These are phyloP conservation scores for Calcarisporium arbuscula DNA, from an alignment of 2,329 filamentous ascomycete species.

Conservation along the genomic window DNA sequence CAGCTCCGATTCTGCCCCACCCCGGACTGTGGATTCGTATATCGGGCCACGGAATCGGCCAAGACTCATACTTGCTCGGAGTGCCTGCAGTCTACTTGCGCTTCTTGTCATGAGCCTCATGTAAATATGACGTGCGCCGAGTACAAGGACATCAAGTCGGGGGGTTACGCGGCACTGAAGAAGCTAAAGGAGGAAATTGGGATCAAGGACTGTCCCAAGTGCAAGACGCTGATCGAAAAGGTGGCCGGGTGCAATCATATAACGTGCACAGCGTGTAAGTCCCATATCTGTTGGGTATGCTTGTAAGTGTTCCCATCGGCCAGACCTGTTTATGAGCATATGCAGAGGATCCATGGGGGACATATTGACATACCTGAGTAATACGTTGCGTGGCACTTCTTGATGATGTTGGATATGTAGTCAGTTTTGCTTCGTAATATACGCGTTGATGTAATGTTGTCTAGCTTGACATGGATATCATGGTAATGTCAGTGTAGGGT, in stretches of 20 bases:
- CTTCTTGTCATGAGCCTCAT: conserved; percentile 27
- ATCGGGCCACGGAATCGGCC: conserved; percentile 21
- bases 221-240: conserved; percentile 35
- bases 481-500: too few species aligned
- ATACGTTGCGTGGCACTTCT: too few species aligned
- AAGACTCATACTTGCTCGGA: conserved; percentile 25
- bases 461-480: too few species aligned
- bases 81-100: conserved; percentile 30
- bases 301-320: conserved; percentile 24
- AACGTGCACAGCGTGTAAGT: conserved; percentile 29
- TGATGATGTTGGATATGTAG: too few species aligned
- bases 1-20: conserved; percentile 34
- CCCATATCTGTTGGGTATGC: conserved; percentile 44
- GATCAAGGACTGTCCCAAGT: conserved; percentile 34
- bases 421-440: too few species aligned
- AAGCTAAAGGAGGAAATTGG: conserved; percentile 26
- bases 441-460: too few species aligned
- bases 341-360: conserved; percentile 15
- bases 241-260: conserved; percentile 41
- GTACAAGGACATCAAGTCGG: conserved; percentile 18
- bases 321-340: conserved; percentile 17
- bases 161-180: conserved; percentile 18
- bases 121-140: conserved; percentile 26
- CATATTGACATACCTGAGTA: too few species aligned
- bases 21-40: conserved; percentile 35